Conservation (phyloP, 1,284 basidiomycete genomes). For the Athelia psychrophila region DNA sequence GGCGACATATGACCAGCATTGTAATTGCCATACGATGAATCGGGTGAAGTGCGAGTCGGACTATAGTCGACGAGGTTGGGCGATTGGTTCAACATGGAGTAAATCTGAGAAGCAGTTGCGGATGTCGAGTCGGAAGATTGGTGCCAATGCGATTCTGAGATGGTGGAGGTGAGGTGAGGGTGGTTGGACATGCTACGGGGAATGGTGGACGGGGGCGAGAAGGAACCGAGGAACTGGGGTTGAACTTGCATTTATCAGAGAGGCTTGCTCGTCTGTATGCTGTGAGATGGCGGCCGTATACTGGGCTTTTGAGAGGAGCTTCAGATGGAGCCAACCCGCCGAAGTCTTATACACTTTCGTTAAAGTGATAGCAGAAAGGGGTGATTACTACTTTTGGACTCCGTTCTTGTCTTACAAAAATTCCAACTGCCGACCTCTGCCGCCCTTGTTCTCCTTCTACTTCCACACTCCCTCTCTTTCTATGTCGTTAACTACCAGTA, state of each 20-base stretch:
- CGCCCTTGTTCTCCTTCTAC: not conserved
- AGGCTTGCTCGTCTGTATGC: not conserved
- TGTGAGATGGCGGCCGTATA: not conserved
- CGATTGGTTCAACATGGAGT: too few species aligned
- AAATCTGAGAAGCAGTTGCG: not conserved
- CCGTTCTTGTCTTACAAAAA: too few species aligned
- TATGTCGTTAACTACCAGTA: not conserved
- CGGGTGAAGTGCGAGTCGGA: not conserved
- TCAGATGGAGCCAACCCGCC: too few species aligned
- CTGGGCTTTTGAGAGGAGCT: too few species aligned
- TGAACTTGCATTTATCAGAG: not conserved
- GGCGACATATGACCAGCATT: slow-evolving; percentile 1
- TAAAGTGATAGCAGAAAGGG: too few species aligned
- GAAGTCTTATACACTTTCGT: too few species aligned
- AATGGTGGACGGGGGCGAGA: not conserved
- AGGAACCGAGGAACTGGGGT: not conserved
- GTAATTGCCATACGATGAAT: not conserved
- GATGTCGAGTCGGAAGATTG: not conserved
- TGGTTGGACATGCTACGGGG: not conserved
- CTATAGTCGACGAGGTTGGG: not conserved
- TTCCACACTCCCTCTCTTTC: not conserved
- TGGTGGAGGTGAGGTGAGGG: not conserved
- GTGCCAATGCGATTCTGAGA: not conserved
- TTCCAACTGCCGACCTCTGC: not conserved
- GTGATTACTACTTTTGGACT: too few species aligned